Base-by-base conservation (phyloP, 257 asterid species). In the Agastache rugosa region DNA sequence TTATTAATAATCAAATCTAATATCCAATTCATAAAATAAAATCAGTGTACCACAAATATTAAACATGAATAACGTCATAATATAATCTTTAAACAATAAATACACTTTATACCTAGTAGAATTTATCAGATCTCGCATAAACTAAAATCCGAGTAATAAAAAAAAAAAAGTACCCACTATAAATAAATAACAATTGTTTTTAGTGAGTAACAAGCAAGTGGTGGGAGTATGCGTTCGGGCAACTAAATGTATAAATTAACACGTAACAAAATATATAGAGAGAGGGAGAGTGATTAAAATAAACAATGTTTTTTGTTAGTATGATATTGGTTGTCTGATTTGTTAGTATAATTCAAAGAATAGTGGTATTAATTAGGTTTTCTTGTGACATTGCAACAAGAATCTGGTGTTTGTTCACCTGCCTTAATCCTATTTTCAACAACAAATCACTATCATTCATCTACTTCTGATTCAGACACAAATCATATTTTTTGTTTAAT, bases 331-430 rank as follows among this genome's bases (percentile, higher is more conserved):
- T 25, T 56, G 16, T 56, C 15, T 19, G 35, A 56, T 11, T 25
- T 16, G 63, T 56, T 22, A 56, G 63, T 10, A 11, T 11, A 11
- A 25, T 4, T 55, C 14, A 31, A 4, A 1, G 15, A 29, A 10
- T 5, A 50, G 79, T 66, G 71, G 34, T 15, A 6, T 47, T 15
- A 39, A 82, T 66, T 65, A 63, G 53, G 68, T 79, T 15, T 1
- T 55, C 27, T 6, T 11, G 31, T 61, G 83, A 83, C 86, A 47
- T 67, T 65, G 74, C 84, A 81, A 79, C 88, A 75, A 77, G 80
- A 77, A 69, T 78, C 15, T 76, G 86, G 80, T 71, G 69, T 68
- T 39, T 67, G 80, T 56, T 82, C 78, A 85, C 79, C 83, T 63
- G 77, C 51, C 78, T 29, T 27, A 73, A 64, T 58, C 79, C 35